Percentiles rank a stretch among this genome's conserved stretches.
phyloP scores from a whole-genome alignment of 2,329 filamentous ascomycete species.

The Pseudogymnoascus sp. region DNA sequence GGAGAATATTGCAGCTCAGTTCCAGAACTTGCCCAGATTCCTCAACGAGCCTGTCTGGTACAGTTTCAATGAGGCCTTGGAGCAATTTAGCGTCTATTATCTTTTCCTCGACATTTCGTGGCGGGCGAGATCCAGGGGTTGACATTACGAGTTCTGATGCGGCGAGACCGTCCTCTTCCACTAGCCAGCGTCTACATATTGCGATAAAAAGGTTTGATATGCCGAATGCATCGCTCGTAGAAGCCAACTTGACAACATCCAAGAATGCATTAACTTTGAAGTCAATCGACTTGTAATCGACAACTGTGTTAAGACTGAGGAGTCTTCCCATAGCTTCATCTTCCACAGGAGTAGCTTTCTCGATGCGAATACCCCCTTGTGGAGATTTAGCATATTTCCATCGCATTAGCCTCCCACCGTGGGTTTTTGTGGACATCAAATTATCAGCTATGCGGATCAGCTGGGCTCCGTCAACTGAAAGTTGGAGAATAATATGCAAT shows the following conservation, averaged over 20 bases:
- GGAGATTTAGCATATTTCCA: slow-evolving; percentile 50
- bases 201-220: slow-evolving; percentile 55
- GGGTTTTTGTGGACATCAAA: slow-evolving; percentile 49
- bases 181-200: slow-evolving; percentile 54
- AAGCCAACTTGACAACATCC: slow-evolving; percentile 38
- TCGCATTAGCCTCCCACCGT: slow-evolving; percentile 23
- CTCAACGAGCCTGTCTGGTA: slow-evolving; percentile 57
- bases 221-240: slow-evolving; percentile 36
- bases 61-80: slow-evolving; percentile 57
- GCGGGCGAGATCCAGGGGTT: not conserved
- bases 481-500: slow-evolving; percentile 50
- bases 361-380: slow-evolving; percentile 48
- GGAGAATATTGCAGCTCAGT: slow-evolving; percentile 55
- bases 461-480: slow-evolving; percentile 47
- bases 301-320: not conserved
- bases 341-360: slow-evolving; percentile 19
- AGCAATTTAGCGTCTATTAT: slow-evolving; percentile 57
- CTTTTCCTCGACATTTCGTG: slow-evolving; percentile 38
- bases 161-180: slow-evolving; percentile 18
- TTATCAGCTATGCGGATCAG: slow-evolving; percentile 46
- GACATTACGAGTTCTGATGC: slow-evolving; percentile 23
- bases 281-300: slow-evolving; percentile 37
- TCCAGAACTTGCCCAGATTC: slow-evolving; percentile 60
- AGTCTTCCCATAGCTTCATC: slow-evolving; percentile 13
- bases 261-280: slow-evolving; percentile 44